phyloP scores from a whole-genome alignment of 2,329 filamentous ascomycete genomes.

The Monilinia vaccinii-corymbosi region DNA sequence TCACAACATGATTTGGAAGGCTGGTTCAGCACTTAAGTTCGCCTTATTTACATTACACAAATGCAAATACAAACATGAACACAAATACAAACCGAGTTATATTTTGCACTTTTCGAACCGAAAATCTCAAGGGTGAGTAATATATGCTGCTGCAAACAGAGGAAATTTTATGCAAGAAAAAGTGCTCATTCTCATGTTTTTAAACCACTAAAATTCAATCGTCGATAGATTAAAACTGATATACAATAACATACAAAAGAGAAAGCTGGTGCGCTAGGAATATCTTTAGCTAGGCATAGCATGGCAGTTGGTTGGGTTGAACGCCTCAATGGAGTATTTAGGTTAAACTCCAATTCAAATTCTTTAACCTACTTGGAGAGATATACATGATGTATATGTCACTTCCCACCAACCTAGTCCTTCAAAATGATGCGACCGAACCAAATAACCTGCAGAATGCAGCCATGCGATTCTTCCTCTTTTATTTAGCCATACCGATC shows the following conservation, averaged over 20 bases:
- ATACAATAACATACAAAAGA: background rate
- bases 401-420: background rate
- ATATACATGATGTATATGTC: background rate
- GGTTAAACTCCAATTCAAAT: background rate
- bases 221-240: background rate
- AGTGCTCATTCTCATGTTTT: no score
- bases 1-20: rapidly evolving
- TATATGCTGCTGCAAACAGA: background rate
- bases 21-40: background rate
- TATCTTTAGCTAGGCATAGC: background rate
- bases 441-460: no score
- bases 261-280: background rate
- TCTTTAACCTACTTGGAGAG: background rate
- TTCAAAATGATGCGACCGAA: background rate
- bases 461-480: background rate
- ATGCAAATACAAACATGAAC: background rate
- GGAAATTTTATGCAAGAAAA: background rate
- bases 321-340: background rate
- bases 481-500: background rate
- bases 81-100: no score
- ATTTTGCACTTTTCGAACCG: background rate
- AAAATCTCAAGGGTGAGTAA: background rate
- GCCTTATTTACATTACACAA: background rate
- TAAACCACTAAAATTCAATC: background rate
- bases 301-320: background rate